Percentiles rank a stretch among this genome's conserved stretches.
phyloP scores from a whole-genome alignment of 1,284 basidiomycete species.

The Anthracocystis walkeri region DNA sequence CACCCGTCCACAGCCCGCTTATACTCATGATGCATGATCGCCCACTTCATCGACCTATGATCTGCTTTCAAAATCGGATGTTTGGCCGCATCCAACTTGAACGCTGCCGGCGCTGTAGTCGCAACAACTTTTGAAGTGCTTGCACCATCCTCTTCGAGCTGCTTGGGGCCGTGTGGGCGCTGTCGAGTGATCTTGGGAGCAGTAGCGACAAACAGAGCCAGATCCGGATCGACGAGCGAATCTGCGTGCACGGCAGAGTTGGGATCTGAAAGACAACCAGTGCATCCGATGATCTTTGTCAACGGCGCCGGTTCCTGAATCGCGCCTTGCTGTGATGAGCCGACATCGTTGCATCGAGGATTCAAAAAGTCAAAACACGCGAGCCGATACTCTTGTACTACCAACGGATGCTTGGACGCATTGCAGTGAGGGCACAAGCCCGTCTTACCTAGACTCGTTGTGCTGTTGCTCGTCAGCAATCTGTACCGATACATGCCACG shows the following conservation, averaged over 20 bases:
- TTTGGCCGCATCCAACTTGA: constrained; percentile 30
- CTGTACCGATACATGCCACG: constrained; percentile 47
- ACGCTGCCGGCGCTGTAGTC: not conserved
- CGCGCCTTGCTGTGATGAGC: not conserved
- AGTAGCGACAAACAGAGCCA: constrained; percentile 24
- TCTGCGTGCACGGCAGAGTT: constrained; percentile 15
- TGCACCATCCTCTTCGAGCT: not conserved
- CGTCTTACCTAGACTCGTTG: constrained; percentile 17
- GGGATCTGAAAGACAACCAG: constrained; percentile 23
- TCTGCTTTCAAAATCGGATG: constrained; percentile 40
- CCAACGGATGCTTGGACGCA: constrained; percentile 29
- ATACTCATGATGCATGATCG: constrained; percentile 52
- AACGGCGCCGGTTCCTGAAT: constrained; percentile 17
- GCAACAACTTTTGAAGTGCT: not conserved
- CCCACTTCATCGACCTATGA: constrained; percentile 52
- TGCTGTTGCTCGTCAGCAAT: constrained; percentile 26
- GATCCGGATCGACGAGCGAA: constrained; percentile 24
- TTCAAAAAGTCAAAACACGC: constrained; percentile 44
- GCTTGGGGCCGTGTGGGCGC: constrained; percentile 32
- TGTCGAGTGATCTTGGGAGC: constrained; percentile 44
- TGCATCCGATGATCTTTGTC: constrained; percentile 28
- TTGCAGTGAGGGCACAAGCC: constrained; percentile 36
- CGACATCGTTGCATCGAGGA: constrained; percentile 22
- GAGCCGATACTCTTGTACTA: constrained; percentile 32
- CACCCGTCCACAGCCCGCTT: constrained; percentile 34